Conservation (phyloP, 305 asterid species). For the Rubia balearica region DNA sequence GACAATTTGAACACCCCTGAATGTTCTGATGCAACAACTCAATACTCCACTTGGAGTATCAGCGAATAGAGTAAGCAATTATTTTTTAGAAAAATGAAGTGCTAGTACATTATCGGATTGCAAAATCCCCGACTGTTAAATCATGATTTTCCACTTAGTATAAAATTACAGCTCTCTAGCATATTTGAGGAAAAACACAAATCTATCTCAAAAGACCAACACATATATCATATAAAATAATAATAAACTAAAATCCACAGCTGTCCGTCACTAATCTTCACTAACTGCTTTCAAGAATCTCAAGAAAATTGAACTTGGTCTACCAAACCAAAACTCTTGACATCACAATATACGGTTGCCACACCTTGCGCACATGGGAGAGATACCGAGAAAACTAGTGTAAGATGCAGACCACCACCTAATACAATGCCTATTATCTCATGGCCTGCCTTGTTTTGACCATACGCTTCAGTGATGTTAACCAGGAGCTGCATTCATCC, state of each 20-base stretch:
- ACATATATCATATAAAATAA: slow-evolving; percentile 4
- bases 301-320: slow-evolving; percentile 16
- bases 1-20: too few species aligned
- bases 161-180: not conserved
- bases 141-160: not conserved
- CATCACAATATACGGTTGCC: slow-evolving; percentile 15
- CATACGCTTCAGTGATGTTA: slow-evolving; percentile 89
- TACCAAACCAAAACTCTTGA: slow-evolving; percentile 18
- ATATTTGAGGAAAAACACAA: not conserved
- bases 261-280: slow-evolving; percentile 15
- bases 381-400: not conserved
- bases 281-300: slow-evolving; percentile 27
- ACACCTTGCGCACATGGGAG: slow-evolving; percentile 17
- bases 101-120: not conserved
- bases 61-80: too few species aligned
- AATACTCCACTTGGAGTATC: too few species aligned
- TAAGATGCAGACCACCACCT: slow-evolving; percentile 12
- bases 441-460: slow-evolving; percentile 82
- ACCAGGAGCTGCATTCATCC: slow-evolving; percentile 99
- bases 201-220: not conserved
- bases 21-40: too few species aligned
- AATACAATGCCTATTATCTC: slow-evolving; percentile 33
- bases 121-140: too few species aligned
- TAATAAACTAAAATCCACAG: slow-evolving; percentile 15
- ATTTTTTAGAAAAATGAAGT: too few species aligned